phyloP scores from a whole-genome alignment of 106 monocot species.

The Chionographis japonica region DNA sequence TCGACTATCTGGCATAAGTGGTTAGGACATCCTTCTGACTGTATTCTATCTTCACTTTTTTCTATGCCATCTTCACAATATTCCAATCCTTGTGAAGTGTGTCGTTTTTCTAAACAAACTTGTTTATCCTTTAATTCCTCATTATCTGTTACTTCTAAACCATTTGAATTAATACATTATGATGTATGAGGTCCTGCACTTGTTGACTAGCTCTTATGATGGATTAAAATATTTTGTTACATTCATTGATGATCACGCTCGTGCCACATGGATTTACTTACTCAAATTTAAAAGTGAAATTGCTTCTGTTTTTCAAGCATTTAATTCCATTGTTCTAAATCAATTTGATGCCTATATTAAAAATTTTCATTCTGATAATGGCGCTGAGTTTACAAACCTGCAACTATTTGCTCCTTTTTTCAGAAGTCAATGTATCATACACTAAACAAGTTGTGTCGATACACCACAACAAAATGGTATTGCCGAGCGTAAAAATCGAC shows the following conservation, averaged over 20 bases:
- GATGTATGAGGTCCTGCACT: not conserved
- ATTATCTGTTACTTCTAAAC: no score
- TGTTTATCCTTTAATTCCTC: no score
- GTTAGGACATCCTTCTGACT: not conserved
- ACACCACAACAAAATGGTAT: constrained; percentile 2
- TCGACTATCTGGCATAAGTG: not conserved
- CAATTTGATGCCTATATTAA: not conserved
- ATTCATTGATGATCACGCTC: not conserved
- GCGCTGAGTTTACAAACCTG: not conserved
- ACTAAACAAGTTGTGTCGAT: not conserved
- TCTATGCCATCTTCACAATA: no score
- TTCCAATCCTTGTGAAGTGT: no score
- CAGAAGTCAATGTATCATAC: not conserved
- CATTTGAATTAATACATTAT: no score
- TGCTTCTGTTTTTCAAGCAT: not conserved
- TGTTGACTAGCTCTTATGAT: not conserved
- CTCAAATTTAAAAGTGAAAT: not conserved
- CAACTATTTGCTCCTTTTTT: not conserved
- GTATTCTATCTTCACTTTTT: not conserved
- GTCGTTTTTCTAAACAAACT: no score
- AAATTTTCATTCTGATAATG: not conserved
- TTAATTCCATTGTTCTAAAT: not conserved
- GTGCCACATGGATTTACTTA: not conserved
- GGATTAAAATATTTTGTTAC: not conserved
- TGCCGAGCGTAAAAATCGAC: not conserved